These are phyloP conservation scores for Suhomyces kilbournensis DNA, from an alignment of 805 yeast genomes.

Conservation along the genomic window DNA sequence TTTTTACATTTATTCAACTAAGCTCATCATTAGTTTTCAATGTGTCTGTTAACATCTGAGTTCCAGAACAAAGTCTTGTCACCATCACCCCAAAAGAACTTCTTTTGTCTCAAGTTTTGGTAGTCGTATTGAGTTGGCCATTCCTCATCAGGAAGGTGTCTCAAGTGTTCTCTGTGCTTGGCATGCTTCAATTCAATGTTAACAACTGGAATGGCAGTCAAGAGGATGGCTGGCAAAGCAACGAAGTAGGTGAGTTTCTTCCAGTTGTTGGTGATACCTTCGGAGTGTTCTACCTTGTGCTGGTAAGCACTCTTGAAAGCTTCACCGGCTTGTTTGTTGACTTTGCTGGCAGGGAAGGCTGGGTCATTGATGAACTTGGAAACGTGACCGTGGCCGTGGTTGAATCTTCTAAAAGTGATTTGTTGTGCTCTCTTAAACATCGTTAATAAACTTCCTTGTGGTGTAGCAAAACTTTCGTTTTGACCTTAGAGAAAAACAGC, in stretches of 20 bases:
- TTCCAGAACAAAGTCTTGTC: constrained; percentile 98
- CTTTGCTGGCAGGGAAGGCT: constrained; percentile 34
- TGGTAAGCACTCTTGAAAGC: constrained; percentile 60
- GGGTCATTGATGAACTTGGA: constrained; percentile 40
- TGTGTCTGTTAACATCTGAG: constrained; percentile 84
- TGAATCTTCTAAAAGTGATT: constrained; percentile 40
- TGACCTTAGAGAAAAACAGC: constrained; percentile 2
- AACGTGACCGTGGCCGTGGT: constrained; percentile 41
- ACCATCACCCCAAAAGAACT: constrained; percentile 99
- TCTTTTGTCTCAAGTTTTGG: constrained; percentile 84
- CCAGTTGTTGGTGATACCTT: constrained; percentile 75
- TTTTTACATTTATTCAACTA: neutral
- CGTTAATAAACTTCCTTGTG: constrained; percentile 3
- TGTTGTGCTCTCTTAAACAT: constrained; percentile 39
- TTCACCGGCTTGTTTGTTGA: constrained; percentile 63
- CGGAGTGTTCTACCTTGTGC: constrained; percentile 78
- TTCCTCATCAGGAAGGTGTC: constrained; percentile 77
- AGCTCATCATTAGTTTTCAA: constrained; percentile 29
- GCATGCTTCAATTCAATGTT: constrained; percentile 85
- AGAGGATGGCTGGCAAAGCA: constrained; percentile 78
- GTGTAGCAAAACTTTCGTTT: neutral
- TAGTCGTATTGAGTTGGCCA: constrained; percentile 90
- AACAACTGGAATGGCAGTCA: constrained; percentile 77
- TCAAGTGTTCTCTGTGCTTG: constrained; percentile 77
- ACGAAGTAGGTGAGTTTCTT: constrained; percentile 75